Conservation (phyloP, 192 early-diverging fungal genomes). For the Coemansia sp. region DNA sequence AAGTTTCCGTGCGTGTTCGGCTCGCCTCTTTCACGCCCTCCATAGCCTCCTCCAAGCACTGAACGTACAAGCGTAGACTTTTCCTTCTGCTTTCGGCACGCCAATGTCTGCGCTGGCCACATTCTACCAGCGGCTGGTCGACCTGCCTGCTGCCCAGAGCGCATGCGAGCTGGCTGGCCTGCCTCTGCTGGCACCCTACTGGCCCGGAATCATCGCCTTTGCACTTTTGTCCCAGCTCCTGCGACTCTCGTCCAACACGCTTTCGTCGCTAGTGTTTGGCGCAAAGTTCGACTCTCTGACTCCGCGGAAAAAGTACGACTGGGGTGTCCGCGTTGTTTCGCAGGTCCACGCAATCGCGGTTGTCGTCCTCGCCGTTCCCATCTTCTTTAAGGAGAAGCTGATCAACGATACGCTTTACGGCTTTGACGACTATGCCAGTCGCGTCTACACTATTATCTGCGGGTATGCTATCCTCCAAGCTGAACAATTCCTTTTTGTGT, state of each 20-base stretch:
- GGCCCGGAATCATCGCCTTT: slow-evolving; percentile 58
- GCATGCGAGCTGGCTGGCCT: slow-evolving; percentile 58
- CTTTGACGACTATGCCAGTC: slow-evolving; percentile 64
- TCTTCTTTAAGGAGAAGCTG: slow-evolving; percentile 66
- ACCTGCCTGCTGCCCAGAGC: slow-evolving; percentile 39
- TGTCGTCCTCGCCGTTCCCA: slow-evolving; percentile 61
- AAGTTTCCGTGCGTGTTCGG: background rate
- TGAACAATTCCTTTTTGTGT: background rate
- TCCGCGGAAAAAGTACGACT: slow-evolving; percentile 61
- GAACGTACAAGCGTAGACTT: background rate
- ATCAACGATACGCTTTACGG: slow-evolving; percentile 65
- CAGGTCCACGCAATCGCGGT: slow-evolving; percentile 68
- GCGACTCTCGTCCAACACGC: slow-evolving; percentile 57
- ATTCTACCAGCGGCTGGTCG: slow-evolving; percentile 40
- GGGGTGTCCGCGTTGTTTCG: slow-evolving; percentile 80
- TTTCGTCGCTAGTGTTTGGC: slow-evolving; percentile 66
- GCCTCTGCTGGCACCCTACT: slow-evolving; percentile 59
- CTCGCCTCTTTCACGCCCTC: background rate
- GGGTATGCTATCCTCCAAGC: slow-evolving; percentile 58
- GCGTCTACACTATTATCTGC: slow-evolving; percentile 78
- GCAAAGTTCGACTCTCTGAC: slow-evolving; percentile 61
- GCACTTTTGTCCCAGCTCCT: slow-evolving; percentile 57
- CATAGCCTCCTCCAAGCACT: background rate
- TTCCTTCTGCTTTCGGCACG: slow-evolving; percentile 1
- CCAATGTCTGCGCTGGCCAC: slow-evolving; percentile 29